These are phyloP conservation scores for Serpula lacrymans DNA, from an alignment of 768 basidiomycete species.

Conservation along the genomic window DNA sequence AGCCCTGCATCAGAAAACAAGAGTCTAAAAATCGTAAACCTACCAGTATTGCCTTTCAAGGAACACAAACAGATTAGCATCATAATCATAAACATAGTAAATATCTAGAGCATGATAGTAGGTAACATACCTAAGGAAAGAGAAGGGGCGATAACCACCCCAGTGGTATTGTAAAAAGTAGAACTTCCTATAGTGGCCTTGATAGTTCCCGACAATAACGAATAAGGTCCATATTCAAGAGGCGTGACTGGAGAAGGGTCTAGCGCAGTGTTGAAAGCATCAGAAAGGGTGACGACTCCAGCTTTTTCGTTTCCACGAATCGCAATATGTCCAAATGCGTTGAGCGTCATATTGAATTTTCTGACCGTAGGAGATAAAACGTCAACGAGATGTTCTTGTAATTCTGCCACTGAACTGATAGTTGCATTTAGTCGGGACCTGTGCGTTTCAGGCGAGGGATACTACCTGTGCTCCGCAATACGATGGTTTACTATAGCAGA, in stretches of 20 bases:
- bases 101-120: not conserved
- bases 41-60: conserved; percentile 23
- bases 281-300: conserved; percentile 47
- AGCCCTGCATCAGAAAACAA: not conserved
- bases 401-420: conserved; percentile 14
- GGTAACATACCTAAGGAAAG: conserved; percentile 9
- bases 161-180: conserved; percentile 6
- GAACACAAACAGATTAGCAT: conserved; percentile 20
- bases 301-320: conserved; percentile 31
- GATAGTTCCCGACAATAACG: conserved; percentile 23
- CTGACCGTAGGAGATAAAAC: conserved; percentile 40
- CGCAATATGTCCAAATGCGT: conserved; percentile 49
- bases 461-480: conserved; percentile 55
- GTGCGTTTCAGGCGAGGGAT: conserved; percentile 12
- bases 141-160: conserved; percentile 13
- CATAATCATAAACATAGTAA: not conserved
- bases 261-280: conserved; percentile 46
- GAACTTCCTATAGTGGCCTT: conserved; percentile 29
- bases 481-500: conserved; percentile 68
- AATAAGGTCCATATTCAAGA: conserved; percentile 13
- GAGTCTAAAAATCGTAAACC: not conserved
- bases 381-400: conserved; percentile 15
- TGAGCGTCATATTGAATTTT: conserved; percentile 54
- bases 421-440: conserved; percentile 32
- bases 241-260: conserved; percentile 66